Percentiles rank a stretch among this genome's conserved stretches.
phyloP scores from a whole-genome alignment of 768 basidiomycete genomes.

The Pleurotus eryngii region DNA sequence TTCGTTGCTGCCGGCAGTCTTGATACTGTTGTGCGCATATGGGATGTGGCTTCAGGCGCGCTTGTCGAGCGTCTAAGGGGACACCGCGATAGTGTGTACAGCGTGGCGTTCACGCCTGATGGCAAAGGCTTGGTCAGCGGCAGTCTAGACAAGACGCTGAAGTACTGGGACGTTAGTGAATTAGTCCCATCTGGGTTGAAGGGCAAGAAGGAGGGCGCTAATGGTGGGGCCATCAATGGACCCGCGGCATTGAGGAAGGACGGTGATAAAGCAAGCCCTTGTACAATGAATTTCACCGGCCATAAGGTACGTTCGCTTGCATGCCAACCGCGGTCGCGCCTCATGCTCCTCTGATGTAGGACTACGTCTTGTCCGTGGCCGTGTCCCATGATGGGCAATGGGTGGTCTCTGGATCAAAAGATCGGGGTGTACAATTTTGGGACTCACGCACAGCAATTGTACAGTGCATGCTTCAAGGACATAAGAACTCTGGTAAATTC shows the following conservation, averaged over 20 bases:
- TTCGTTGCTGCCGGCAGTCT: constrained; percentile 44
- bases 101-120: constrained; percentile 90
- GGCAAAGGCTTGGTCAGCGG: constrained; percentile 89
- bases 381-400: constrained; percentile 82
- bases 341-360: constrained; percentile 36
- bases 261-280: constrained; percentile 42
- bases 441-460: constrained; percentile 72
- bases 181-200: constrained; percentile 29
- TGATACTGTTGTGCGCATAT: constrained; percentile 67
- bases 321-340: constrained; percentile 32
- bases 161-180: constrained; percentile 82
- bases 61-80: constrained; percentile 72
- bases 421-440: constrained; percentile 95
- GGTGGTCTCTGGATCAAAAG: constrained; percentile 94
- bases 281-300: constrained; percentile 72
- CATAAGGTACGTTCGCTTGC: constrained; percentile 65
- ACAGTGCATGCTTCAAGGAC: constrained; percentile 89
- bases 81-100: constrained; percentile 84
- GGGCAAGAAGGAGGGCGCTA: constrained; percentile 44
- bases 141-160: constrained; percentile 84
- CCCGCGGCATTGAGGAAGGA: constrained; percentile 67
- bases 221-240: constrained; percentile 24
- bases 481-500: constrained; percentile 51
- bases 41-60: constrained; percentile 63
- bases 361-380: constrained; percentile 54